Conservation (phyloP, 1,139 yeast species). For the Candida sp. region DNA sequence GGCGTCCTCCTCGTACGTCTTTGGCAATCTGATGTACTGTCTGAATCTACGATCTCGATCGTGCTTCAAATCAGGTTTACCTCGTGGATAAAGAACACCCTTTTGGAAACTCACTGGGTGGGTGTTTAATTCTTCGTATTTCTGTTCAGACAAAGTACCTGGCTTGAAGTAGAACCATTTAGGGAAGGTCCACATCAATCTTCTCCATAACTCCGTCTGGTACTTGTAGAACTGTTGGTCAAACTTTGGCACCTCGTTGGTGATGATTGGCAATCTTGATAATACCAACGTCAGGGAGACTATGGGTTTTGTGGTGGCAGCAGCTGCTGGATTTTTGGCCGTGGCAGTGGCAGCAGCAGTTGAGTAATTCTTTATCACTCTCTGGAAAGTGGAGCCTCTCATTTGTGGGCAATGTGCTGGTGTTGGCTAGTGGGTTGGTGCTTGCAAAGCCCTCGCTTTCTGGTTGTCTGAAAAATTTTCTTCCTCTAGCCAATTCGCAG, state of each 20-base stretch:
- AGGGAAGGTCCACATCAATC: conserved; percentile 98
- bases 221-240: conserved; percentile 81
- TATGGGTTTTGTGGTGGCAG: conserved; percentile 5
- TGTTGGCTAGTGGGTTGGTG: too few species aligned
- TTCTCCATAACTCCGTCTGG: conserved; percentile 83
- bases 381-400: background rate
- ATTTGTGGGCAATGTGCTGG: background rate
- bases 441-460: background rate
- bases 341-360: conserved; percentile 2
- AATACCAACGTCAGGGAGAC: conserved; percentile 58
- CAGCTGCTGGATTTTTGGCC: background rate
- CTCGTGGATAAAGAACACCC: conserved; percentile 78
- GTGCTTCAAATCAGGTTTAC: conserved; percentile 85
- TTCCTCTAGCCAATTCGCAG: background rate
- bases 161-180: conserved; percentile 89
- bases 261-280: conserved; percentile 83
- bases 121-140: conserved; percentile 74
- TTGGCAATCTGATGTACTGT: conserved; percentile 76
- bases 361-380: conserved; percentile 4
- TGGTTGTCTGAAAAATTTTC: conserved; percentile 1
- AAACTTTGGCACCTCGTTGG: conserved; percentile 74
- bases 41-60: conserved; percentile 88
- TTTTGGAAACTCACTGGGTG: conserved; percentile 77
- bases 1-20: conserved; percentile 49
- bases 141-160: conserved; percentile 89